phyloP scores from a whole-genome alignment of 306 rosid genomes.

The Cicer chorassanicum region DNA sequence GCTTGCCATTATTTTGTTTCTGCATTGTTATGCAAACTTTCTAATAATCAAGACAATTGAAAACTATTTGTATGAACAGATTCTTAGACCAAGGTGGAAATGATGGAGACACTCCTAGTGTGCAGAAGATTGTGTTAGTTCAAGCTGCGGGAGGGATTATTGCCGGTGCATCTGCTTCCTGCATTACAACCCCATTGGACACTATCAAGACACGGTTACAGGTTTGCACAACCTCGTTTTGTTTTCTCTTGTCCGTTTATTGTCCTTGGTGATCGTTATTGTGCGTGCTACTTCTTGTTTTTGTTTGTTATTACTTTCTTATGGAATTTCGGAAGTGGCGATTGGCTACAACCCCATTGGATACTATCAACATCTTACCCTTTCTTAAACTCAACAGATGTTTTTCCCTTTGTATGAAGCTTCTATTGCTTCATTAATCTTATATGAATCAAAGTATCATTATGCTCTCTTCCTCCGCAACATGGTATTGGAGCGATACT shows the following conservation, averaged over 20 bases:
- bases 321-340: constrained; percentile 21
- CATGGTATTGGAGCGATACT: background rate
- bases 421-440: too few species aligned
- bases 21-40: constrained; percentile 16
- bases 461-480: too few species aligned
- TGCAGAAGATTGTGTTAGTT: constrained; percentile 67
- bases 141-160: constrained; percentile 88
- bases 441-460: too few species aligned
- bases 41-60: constrained; percentile 14
- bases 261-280: constrained; percentile 16
- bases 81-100: constrained; percentile 52
- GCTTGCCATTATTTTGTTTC: constrained; percentile 10
- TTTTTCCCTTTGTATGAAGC: too few species aligned
- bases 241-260: constrained; percentile 33
- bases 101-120: constrained; percentile 55
- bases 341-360: too few species aligned
- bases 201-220: constrained; percentile 97
- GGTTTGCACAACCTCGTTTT: constrained; percentile 55
- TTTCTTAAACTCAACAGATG: too few species aligned
- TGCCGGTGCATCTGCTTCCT: constrained; percentile 91
- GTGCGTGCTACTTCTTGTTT: constrained; percentile 6
- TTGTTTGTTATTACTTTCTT: constrained; percentile 1
- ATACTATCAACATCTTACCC: too few species aligned
- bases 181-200: constrained; percentile 89
- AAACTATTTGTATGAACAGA: constrained; percentile 51